These are phyloP conservation scores for Coprinopsis marcescibilis DNA, from an alignment of 768 basidiomycete species.

Conservation along the genomic window DNA sequence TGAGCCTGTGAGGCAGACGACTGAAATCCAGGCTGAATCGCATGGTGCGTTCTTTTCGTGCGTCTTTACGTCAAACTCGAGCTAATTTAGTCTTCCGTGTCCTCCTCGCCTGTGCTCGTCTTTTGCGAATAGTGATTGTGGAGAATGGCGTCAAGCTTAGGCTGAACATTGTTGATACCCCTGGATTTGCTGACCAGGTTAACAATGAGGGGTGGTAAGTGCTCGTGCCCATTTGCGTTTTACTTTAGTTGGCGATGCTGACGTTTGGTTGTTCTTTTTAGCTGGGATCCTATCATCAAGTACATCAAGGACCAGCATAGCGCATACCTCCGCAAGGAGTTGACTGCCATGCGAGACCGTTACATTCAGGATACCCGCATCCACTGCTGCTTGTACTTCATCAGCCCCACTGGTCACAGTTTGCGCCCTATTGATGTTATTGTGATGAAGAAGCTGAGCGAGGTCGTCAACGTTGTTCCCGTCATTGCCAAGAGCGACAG, in stretches of 20 bases:
- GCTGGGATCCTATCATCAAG: slow-evolving; percentile 99
- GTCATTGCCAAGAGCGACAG: slow-evolving; percentile 97
- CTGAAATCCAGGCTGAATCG: slow-evolving; percentile 91
- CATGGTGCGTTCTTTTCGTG: slow-evolving; percentile 63
- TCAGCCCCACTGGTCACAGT: slow-evolving; percentile 97
- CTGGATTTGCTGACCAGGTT: slow-evolving; percentile 96
- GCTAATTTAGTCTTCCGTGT: too few relatives aligned
- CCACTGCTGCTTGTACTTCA: slow-evolving; percentile 97
- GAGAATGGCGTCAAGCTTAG: slow-evolving; percentile 95
- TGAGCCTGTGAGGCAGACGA: slow-evolving; percentile 90
- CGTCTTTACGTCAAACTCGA: not conserved
- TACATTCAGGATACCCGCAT: slow-evolving; percentile 98
- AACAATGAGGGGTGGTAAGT: slow-evolving; percentile 97
- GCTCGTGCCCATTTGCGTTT: slow-evolving; percentile 4
- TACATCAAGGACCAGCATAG: slow-evolving; percentile 99
- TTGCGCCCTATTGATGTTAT: slow-evolving; percentile 96
- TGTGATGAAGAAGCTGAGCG: slow-evolving; percentile 98
- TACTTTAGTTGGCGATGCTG: not conserved
- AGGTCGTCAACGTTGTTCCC: slow-evolving; percentile 99
- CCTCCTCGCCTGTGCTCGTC: too few relatives aligned
- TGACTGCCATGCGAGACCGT: slow-evolving; percentile 97
- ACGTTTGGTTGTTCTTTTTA: slow-evolving; percentile 24
- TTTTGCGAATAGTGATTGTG: slow-evolving; percentile 63
- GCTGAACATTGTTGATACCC: slow-evolving; percentile 97
- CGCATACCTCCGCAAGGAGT: slow-evolving; percentile 96